These are phyloP conservation scores for Umbellularia californica DNA, from an alignment of 164 flowering plant genomes.

Conservation along the genomic window DNA sequence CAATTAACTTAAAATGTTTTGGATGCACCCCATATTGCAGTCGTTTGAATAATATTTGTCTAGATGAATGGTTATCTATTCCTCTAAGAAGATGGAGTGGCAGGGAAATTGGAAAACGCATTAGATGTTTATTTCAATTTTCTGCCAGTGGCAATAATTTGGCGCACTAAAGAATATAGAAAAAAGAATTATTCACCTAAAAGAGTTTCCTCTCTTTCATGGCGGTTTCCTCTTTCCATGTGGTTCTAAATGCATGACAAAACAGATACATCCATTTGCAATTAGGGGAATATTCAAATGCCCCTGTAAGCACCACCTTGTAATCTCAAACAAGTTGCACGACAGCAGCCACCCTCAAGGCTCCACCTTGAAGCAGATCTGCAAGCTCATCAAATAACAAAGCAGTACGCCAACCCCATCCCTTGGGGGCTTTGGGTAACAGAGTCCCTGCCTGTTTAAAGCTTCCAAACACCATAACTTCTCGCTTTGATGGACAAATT, in stretches of 20 bases:
- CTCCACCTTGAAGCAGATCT: constrained; percentile 85
- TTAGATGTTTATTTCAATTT: neutral
- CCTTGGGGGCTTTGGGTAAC: constrained; percentile 96
- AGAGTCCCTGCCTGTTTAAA: constrained; percentile 88
- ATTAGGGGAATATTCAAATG: neutral
- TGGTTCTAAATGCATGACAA: neutral
- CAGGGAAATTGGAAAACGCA: neutral
- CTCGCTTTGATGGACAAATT: constrained; percentile 93
- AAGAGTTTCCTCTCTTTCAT: neutral
- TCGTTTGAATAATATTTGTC: neutral
- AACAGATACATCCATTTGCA: neutral
- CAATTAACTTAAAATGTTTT: neutral
- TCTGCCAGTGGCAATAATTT: neutral
- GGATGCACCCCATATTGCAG: neutral
- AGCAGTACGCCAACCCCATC: constrained; percentile 99
- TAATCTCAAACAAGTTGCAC: constrained; percentile 70
- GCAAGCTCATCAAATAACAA: constrained; percentile 81
- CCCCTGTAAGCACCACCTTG: constrained; percentile 5
- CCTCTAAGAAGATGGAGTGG: neutral
- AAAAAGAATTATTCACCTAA: neutral
- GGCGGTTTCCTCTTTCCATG: neutral
- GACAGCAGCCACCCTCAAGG: constrained; percentile 79
- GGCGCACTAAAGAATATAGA: neutral
- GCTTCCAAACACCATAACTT: constrained; percentile 92
- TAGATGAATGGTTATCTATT: neutral